These are phyloP conservation scores for Dactylorhiza incarnata DNA, from an alignment of 106 monocot species.

Conservation along the genomic window DNA sequence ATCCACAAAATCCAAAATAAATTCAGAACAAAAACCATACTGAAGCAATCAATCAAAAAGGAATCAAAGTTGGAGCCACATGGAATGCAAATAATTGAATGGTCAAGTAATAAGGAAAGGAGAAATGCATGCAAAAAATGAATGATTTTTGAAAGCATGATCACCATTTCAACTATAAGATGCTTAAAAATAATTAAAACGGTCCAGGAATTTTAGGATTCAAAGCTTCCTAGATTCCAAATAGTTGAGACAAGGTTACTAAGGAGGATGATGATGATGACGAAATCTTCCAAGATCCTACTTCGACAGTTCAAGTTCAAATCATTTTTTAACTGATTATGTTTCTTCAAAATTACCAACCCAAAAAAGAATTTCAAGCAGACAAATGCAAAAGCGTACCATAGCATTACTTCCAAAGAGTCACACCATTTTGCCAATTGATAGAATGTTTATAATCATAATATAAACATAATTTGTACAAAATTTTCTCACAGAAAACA, in stretches of 20 bases:
- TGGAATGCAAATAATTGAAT: too few relatives aligned
- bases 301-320: background rate
- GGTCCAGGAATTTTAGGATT: background rate
- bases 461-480: background rate
- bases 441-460: background rate
- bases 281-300: background rate
- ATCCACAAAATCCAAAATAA: background rate
- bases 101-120: too few relatives aligned
- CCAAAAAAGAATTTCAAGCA: background rate
- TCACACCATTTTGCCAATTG: background rate
- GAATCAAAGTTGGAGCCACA: background rate
- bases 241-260: too few relatives aligned
- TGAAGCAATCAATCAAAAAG: background rate
- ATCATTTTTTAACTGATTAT: background rate
- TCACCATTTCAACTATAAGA: background rate
- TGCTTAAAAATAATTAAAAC: background rate
- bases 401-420: background rate
- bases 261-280: too few relatives aligned
- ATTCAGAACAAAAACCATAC: background rate
- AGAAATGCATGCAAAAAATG: background rate
- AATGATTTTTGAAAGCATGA: background rate
- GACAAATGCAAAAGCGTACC: background rate
- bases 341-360: background rate
- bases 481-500: background rate
- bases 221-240: background rate